Percentiles rank a stretch among this genome's conserved stretches.
These are phyloP conservation scores for Zygoascus biomembranicola DNA, from an alignment of 805 yeast species.

Conservation along the genomic window DNA sequence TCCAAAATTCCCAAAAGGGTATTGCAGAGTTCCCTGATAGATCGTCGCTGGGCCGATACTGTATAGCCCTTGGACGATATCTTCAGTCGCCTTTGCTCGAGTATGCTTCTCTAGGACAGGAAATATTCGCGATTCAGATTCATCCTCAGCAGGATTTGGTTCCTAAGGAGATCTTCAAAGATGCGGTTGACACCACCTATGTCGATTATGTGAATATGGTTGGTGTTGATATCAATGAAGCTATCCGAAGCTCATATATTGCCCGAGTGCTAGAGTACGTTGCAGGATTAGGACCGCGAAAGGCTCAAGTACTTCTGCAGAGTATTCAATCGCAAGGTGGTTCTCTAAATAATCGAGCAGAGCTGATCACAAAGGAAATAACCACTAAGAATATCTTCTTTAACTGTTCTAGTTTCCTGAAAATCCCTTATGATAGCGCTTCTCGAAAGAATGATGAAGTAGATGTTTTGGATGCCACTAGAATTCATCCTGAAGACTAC, in stretches of 20 bases:
- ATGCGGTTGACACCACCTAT: conserved; percentile 68
- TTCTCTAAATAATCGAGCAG: conserved; percentile 58
- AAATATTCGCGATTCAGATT: conserved; percentile 52
- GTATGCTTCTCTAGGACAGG: conserved; percentile 72
- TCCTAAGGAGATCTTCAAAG: conserved; percentile 50
- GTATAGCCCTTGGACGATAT: conserved; percentile 85
- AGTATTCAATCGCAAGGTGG: conserved; percentile 69
- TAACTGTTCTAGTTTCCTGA: conserved; percentile 86
- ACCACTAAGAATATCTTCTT: conserved; percentile 75
- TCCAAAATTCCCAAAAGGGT: conserved; percentile 72
- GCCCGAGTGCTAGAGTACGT: conserved; percentile 69
- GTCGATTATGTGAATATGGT: conserved; percentile 87
- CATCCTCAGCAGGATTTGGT: conserved; percentile 68
- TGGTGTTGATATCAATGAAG: conserved; percentile 90
- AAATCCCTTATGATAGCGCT: conserved; percentile 61
- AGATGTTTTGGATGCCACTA: conserved; percentile 84
- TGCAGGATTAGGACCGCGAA: conserved; percentile 93
- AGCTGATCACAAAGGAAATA: conserved; percentile 71
- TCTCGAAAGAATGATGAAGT: conserved; percentile 43
- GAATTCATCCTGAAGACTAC: conserved; percentile 97
- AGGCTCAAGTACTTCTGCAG: conserved; percentile 78
- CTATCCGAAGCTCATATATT: conserved; percentile 64
- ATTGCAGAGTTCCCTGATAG: conserved; percentile 74
- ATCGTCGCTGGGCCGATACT: conserved; percentile 70
- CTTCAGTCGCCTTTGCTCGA: conserved; percentile 90